Base-by-base conservation (phyloP, 2,329 filamentous ascomycete genomes). In the Colletotrichum paranaense region DNA sequence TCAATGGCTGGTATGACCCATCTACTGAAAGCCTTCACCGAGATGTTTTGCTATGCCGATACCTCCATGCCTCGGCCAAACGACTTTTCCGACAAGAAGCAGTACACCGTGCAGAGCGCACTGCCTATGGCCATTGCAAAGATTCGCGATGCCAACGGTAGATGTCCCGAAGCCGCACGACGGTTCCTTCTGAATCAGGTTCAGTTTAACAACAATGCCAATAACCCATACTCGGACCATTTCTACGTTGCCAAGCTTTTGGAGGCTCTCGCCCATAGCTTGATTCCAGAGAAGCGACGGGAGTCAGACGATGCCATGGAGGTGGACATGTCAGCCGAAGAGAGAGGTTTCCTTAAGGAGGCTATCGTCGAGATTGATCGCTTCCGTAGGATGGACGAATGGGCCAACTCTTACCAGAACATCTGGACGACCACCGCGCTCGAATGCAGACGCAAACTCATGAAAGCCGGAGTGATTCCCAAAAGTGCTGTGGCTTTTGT, bases 181-280 rank as follows among this genome's bases (percentile, higher is more conserved):
- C 89, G 90, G 52, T 97, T 98, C 81, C 90, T 99, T 60, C 89
- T 97, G 26, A 95, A 98, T 77, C 94, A 97, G 79, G 86, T 99
- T 42, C 92, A 94, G 62, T 96, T 95, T 84, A 99, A 99, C 80
- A 95, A 99, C 83, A 99, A 99, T 80, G 92, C 93, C 2, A 93
- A 94, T 73, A 99, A 99, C 78, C 84, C 92, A 62, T 97, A 91
- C 79, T 98, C 95, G 5, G 97, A 99, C 78, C 93, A 95, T 75
- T 92, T 94, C 78, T 99, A 98, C 80, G 91, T 99, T 67, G 92
- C 95, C 8, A 93, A 89, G 26, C 87, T 99, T 28, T 93, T 99
- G 9, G 85, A 87, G 55, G 87, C 88, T 0, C 82, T 92, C 30
- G 87, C 90, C 1, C 87, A 86, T 0, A 91, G 89, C n/a, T 83